Conservation (phyloP, 2,329 filamentous ascomycete species). For the Tolypocladium ophioglossoides region DNA sequence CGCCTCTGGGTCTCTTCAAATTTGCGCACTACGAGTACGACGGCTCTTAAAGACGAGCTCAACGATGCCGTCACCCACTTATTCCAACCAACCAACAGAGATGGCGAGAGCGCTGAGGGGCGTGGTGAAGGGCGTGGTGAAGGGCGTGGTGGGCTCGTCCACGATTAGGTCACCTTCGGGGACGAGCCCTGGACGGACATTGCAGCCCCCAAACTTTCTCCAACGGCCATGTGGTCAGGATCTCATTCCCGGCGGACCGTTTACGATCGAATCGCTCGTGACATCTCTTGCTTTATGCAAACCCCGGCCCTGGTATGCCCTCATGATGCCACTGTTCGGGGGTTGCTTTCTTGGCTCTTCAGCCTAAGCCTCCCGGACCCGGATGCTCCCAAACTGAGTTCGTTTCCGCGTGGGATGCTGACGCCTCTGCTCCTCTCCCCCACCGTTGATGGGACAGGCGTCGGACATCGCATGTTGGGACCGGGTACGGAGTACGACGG, state of each 20-base stretch:
- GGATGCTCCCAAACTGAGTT: not conserved
- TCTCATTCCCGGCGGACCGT: conserved; percentile 1
- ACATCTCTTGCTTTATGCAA: not conserved
- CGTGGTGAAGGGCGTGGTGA: no score
- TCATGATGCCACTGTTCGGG: not conserved
- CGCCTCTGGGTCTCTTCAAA: not conserved
- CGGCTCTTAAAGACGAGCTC: not conserved
- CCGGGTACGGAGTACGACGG: no score
- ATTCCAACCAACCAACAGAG: not conserved
- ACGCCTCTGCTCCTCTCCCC: not conserved
- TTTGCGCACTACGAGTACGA: not conserved
- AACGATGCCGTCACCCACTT: not conserved
- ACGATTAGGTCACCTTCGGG: not conserved
- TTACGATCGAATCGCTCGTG: conserved; percentile 1
- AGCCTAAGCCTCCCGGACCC: not conserved
- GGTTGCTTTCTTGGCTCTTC: not conserved
- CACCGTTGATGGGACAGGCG: not conserved
- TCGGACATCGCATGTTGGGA: not conserved
- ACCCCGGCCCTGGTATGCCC: not conserved
- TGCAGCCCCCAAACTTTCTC: not conserved
- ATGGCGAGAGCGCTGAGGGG: not conserved
- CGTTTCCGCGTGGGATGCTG: not conserved
- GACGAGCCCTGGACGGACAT: no score
- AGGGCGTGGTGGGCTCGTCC: not conserved
- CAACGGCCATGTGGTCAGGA: conserved; percentile 2